Evolutionary conservation across 176 grass and related monocot species (phyloP), one percentile per base, ranked within the genome.

Genomic region (Miscanthus lutarioriparius): DNA sequence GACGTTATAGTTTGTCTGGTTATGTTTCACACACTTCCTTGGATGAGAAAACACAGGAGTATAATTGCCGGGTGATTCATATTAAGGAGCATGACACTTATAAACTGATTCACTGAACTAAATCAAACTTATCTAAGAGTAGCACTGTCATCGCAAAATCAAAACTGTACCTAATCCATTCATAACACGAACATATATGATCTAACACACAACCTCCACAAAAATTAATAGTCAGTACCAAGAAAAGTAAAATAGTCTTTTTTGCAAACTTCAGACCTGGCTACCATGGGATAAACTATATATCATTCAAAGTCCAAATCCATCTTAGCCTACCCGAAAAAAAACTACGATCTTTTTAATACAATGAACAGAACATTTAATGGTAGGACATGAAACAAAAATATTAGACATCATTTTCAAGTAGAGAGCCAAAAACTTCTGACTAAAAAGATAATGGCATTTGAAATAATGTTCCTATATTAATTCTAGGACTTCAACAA

Each of bases 11-110:
- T 83, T 72, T 78, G 15, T 4, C 10, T 64, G 19, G 27, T 36
- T 38, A 38, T 76, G 33, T 15, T 82, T 82, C 26, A 38, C 26
- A 45, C 45, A 44, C 8, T 87, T 86, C 1, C 23, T 54, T 81
- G 16, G 32, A 22, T 83, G 32, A 39, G n/a, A 63, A 83, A 33
- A 44, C 53, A 78, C n/a, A 78, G 8, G 44, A 72, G 69, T 74
- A 63, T 49, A 27, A 61, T 61, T 62, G 17, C 26, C 2, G 20
- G 25, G 41, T 61, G 63, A 75, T 64, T 59, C 45, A 14, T 33
- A 78, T 67, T 30, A 67, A 53, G 20, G 54, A 81, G 11, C 59
- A 75, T 51, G 11, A 0, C 17, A 78, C 53, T 72, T 65, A 69
- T 67, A 16, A 79, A 53, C 12, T 27, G 11, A 82, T 72, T 64